Percentiles rank a stretch among this genome's conserved stretches.
These are phyloP conservation scores for Crucihimalaya himalaica DNA, from an alignment of 345 rosid genomes.

Conservation along the genomic window DNA sequence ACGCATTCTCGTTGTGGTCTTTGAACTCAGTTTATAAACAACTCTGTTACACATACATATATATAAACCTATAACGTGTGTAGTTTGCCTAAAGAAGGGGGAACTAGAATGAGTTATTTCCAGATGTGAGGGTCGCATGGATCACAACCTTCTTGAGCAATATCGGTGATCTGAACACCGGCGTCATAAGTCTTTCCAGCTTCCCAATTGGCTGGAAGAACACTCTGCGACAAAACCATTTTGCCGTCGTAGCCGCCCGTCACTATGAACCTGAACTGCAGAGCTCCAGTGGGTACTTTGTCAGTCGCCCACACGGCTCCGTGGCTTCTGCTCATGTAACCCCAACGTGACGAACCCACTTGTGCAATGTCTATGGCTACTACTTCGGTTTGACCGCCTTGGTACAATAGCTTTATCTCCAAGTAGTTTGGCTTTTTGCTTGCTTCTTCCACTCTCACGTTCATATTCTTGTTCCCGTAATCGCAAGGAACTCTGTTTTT, in stretches of 20 bases:
- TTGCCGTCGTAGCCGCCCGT: slow-evolving; percentile 88
- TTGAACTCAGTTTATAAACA: not conserved
- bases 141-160: slow-evolving; percentile 86
- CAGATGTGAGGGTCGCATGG: slow-evolving; percentile 58
- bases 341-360: slow-evolving; percentile 75
- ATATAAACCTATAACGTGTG: not conserved
- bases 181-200: slow-evolving; percentile 61
- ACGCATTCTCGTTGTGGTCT: not conserved
- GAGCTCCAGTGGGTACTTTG: slow-evolving; percentile 66
- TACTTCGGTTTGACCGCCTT: slow-evolving; percentile 94
- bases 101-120: slow-evolving; percentile 26
- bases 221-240: slow-evolving; percentile 69
- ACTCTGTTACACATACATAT: not conserved
- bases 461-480: slow-evolving; percentile 64
- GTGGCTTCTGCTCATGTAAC: slow-evolving; percentile 60
- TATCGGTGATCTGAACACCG: slow-evolving; percentile 73
- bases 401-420: slow-evolving; percentile 70
- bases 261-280: slow-evolving; percentile 76
- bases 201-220: slow-evolving; percentile 77
- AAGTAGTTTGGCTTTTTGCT: slow-evolving; percentile 72
- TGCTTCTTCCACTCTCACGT: slow-evolving; percentile 87
- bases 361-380: slow-evolving; percentile 76
- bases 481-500: slow-evolving; percentile 78
- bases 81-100: not conserved
- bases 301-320: slow-evolving; percentile 86